phyloP scores from a whole-genome alignment of 768 basidiomycete species.

The Phylloporus rhodoxanthus region DNA sequence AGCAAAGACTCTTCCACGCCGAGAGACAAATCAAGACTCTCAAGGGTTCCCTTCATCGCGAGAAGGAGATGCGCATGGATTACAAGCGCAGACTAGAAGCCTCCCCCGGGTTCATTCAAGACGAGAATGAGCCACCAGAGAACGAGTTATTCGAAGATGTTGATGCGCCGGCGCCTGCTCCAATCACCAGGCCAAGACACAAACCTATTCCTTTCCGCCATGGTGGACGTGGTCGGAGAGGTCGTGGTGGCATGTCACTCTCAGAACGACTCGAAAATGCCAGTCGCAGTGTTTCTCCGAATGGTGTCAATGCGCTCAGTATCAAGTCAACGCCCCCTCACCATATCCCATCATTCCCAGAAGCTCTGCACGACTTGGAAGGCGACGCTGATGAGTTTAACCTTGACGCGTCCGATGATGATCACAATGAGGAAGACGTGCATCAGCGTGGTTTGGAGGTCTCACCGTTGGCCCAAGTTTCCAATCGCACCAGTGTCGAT shows the following conservation, averaged over 20 bases:
- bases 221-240: constrained; percentile 41
- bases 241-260: constrained; percentile 50
- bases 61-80: constrained; percentile 77
- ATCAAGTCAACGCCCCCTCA: constrained; percentile 24
- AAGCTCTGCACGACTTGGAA: constrained; percentile 23
- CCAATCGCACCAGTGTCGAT: constrained; percentile 69
- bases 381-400: constrained; percentile 15
- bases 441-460: constrained; percentile 25
- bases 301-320: constrained; percentile 24
- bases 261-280: constrained; percentile 60
- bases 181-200: constrained; percentile 32
- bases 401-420: constrained; percentile 22
- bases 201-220: constrained; percentile 53
- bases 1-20: constrained; percentile 78
- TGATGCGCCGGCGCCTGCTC: constrained; percentile 31
- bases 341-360: constrained; percentile 31
- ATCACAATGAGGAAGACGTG: constrained; percentile 21
- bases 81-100: constrained; percentile 50
- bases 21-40: constrained; percentile 82
- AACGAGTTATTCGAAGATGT: constrained; percentile 46
- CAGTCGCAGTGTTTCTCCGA: constrained; percentile 45
- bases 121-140: constrained; percentile 35
- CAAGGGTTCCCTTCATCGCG: constrained; percentile 70
- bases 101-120: constrained; percentile 32
- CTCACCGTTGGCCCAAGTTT: constrained; percentile 37